A percentile compares a stretch with the other conserved stretches of the same genome.
Evolutionary conservation across 768 basidiomycete species (phyloP).

Genomic region (Rhizopogon vesiculosus): DNA sequence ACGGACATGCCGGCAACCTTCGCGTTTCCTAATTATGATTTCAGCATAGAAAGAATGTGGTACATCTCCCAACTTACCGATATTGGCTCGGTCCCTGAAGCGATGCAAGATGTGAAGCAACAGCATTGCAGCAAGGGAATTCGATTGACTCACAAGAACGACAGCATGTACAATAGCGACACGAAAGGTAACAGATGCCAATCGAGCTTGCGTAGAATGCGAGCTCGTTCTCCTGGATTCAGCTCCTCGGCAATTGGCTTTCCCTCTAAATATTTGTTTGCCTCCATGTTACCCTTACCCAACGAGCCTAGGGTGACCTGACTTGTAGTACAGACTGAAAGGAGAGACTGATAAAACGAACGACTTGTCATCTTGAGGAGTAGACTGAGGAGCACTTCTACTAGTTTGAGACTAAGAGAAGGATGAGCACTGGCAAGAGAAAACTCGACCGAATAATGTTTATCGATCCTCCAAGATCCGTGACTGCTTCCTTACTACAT

Average conservation of each 20-base stretch:
- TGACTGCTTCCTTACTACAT: too few species aligned
- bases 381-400: too few species aligned
- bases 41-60: neutral
- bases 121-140: neutral
- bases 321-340: neutral
- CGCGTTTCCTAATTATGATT: conserved; percentile 30
- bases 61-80: conserved; percentile 26
- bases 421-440: too few species aligned
- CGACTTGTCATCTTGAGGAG: neutral
- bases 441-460: too few species aligned
- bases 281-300: neutral
- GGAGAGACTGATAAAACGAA: conserved; percentile 1
- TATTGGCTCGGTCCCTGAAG: conserved; percentile 38
- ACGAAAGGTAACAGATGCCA: conserved; percentile 40
- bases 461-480: too few species aligned
- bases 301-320: neutral
- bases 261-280: neutral
- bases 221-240: conserved; percentile 16
- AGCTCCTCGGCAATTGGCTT: conserved; percentile 4
- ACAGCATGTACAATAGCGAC: conserved; percentile 40
- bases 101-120: neutral
- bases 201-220: conserved; percentile 38
- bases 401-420: too few species aligned
- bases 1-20: conserved; percentile 40
- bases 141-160: conserved; percentile 36